phyloP scores from a whole-genome alignment of 257 asterid genomes.

The Prunella vulgaris region DNA sequence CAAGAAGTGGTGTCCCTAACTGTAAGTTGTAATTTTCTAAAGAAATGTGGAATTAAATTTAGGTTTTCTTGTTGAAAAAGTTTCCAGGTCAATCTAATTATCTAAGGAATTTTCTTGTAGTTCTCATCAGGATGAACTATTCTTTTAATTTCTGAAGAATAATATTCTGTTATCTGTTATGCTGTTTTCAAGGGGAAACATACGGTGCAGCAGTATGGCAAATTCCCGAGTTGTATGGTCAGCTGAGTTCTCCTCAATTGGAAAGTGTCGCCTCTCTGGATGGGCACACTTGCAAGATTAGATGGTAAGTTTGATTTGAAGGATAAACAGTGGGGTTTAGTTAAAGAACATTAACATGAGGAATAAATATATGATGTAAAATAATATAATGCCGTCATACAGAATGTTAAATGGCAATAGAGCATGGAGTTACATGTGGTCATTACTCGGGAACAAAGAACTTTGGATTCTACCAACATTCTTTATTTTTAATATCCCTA shows the following conservation, averaged over 20 bases:
- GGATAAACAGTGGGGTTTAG: background rate
- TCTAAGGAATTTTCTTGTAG: background rate
- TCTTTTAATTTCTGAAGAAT: background rate
- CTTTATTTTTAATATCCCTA: background rate
- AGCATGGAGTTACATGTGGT: background rate
- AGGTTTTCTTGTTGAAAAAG: background rate
- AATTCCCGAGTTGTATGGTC: slow-evolving; percentile 95
- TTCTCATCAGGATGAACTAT: background rate
- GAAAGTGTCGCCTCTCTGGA: slow-evolving; percentile 81
- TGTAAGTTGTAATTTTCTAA: background rate
- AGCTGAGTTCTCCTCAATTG: slow-evolving; percentile 85
- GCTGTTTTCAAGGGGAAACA: slow-evolving; percentile 54
- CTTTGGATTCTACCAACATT: background rate
- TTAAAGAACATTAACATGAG: slow-evolving; percentile 4
- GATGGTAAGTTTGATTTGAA: slow-evolving; percentile 45
- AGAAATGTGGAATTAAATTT: background rate
- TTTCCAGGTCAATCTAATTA: background rate
- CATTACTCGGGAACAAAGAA: background rate
- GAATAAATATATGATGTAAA: background rate
- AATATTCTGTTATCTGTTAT: slow-evolving; percentile 5
- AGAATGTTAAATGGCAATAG: background rate
- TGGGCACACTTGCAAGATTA: slow-evolving; percentile 70
- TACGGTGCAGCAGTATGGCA: slow-evolving; percentile 97
- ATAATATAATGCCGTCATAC: background rate
- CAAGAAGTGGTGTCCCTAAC: background rate